These are phyloP conservation scores for Candida ipomoeae DNA, from an alignment of 805 yeast genomes.

Conservation along the genomic window DNA sequence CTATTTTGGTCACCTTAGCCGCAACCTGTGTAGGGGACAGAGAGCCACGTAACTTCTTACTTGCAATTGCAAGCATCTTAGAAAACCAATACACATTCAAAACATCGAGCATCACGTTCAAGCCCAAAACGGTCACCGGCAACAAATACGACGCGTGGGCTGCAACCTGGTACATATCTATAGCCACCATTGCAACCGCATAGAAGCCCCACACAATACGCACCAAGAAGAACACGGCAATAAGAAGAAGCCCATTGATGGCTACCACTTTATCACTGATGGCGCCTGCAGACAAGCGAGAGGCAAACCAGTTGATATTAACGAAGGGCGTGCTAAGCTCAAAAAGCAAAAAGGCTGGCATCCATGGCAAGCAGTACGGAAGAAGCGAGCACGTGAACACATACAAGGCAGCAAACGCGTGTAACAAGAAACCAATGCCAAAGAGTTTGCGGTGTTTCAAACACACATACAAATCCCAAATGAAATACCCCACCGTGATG, in stretches of 20 bases:
- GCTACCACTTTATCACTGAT: conserved; percentile 51
- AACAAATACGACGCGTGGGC: conserved; percentile 43
- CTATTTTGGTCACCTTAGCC: conserved; percentile 9
- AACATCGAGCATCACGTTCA: conserved; percentile 60
- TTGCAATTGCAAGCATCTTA: conserved; percentile 79
- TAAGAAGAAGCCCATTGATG: conserved; percentile 68
- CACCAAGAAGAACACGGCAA: conserved; percentile 67
- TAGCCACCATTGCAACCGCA: conserved; percentile 53
- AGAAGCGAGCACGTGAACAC: conserved; percentile 61
- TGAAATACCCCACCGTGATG: conserved; percentile 76
- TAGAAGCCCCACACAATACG: conserved; percentile 86
- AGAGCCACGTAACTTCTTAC: conserved; percentile 36
- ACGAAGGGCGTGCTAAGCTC: conserved; percentile 94
- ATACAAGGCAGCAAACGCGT: conserved; percentile 75
- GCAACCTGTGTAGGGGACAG: conserved; percentile 5
- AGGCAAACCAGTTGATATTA: conserved; percentile 87
- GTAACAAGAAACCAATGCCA: conserved; percentile 78
- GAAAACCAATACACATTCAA: conserved; percentile 84
- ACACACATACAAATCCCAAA: conserved; percentile 86
- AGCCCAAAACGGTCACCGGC: conserved; percentile 46
- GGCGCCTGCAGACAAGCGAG: conserved; percentile 66
- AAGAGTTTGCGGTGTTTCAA: conserved; percentile 57
- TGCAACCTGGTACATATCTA: conserved; percentile 44
- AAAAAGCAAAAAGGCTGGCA: conserved; percentile 77
- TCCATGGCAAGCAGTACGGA: conserved; percentile 78